Evolutionary conservation across 2,329 filamentous ascomycete species (phyloP).

Genomic region (Gliomastix tumulicola): DNA sequence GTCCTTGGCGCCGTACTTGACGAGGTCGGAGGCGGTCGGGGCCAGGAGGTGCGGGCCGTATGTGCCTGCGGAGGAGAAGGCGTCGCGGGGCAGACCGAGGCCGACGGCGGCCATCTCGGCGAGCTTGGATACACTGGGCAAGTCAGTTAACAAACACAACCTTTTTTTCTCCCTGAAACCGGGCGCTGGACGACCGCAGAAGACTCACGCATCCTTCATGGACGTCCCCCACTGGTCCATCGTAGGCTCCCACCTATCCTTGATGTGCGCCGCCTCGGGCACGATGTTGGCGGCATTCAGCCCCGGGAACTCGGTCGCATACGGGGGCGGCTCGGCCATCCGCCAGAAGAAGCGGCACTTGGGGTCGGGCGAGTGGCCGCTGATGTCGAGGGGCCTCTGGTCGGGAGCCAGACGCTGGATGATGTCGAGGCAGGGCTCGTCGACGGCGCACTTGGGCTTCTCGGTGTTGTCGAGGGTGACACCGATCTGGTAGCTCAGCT

Average conservation of each 20-base stretch:
- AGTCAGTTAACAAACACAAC: no score
- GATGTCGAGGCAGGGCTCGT: constrained; percentile 51
- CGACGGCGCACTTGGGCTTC: constrained; percentile 56
- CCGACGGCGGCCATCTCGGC: constrained; percentile 54
- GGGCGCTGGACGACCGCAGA: neutral
- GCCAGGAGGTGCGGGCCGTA: constrained; percentile 57
- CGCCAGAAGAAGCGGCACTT: constrained; percentile 60
- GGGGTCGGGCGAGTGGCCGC: constrained; percentile 49
- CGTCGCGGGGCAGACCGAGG: constrained; percentile 42
- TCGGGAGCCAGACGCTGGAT: constrained; percentile 45
- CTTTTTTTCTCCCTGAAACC: neutral
- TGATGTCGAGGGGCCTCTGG: constrained; percentile 51
- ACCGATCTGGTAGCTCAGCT: constrained; percentile 53
- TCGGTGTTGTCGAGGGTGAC: constrained; percentile 58
- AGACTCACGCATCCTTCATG: constrained; percentile 54
- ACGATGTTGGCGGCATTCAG: constrained; percentile 49
- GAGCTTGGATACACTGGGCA: constrained; percentile 43
- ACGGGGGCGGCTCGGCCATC: constrained; percentile 47
- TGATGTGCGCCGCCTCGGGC: constrained; percentile 40
- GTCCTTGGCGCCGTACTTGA: constrained; percentile 42
- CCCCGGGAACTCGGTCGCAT: constrained; percentile 45
- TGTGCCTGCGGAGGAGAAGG: constrained; percentile 46
- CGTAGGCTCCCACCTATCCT: constrained; percentile 40
- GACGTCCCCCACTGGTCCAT: constrained; percentile 52
- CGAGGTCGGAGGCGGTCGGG: constrained; percentile 51